phyloP scores from a whole-genome alignment of 2,329 filamentous ascomycete genomes.

The Colletotrichum sp. region DNA sequence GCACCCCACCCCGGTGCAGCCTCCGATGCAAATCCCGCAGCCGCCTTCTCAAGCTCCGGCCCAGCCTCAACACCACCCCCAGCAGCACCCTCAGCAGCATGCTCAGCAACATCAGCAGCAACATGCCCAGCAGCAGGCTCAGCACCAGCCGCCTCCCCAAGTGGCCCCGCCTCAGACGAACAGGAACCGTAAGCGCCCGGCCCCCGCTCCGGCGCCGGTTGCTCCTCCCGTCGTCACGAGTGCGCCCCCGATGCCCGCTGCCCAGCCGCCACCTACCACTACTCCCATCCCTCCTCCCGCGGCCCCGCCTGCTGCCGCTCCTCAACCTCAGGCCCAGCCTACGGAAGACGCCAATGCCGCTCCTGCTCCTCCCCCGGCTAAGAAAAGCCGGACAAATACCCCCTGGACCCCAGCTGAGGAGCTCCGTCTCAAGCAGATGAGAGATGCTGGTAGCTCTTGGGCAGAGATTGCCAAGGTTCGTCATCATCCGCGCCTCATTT shows the following conservation, averaged over 20 bases:
- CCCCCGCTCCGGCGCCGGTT: constrained; percentile 42
- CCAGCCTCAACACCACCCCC: constrained; percentile 32
- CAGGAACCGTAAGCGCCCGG: constrained; percentile 28
- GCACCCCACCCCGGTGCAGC: constrained; percentile 44
- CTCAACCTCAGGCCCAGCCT: constrained; percentile 34
- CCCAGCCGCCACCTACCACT: constrained; percentile 39
- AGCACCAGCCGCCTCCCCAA: constrained; percentile 32
- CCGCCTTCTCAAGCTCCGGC: constrained; percentile 39
- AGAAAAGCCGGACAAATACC: constrained; percentile 98
- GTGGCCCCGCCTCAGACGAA: constrained; percentile 36
- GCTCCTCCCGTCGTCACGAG: constrained; percentile 35
- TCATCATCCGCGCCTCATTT: not conserved
- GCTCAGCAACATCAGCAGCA: not conserved
- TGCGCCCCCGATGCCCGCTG: constrained; percentile 25
- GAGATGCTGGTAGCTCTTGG: constrained; percentile 93
- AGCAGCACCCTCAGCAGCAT: constrained; percentile 28
- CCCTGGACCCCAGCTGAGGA: constrained; percentile 98
- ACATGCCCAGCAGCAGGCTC: not conserved
- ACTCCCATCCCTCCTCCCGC: constrained; percentile 37
- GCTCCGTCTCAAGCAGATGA: constrained; percentile 89
- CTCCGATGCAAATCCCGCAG: constrained; percentile 49
- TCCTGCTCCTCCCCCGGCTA: constrained; percentile 63
- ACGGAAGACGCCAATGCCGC: constrained; percentile 37
- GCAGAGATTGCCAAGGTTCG: constrained; percentile 95
- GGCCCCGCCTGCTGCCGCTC: constrained; percentile 33